Evolutionary conservation across 2,329 filamentous ascomycete species (phyloP).

Genomic region (Xylaria sp.): DNA sequence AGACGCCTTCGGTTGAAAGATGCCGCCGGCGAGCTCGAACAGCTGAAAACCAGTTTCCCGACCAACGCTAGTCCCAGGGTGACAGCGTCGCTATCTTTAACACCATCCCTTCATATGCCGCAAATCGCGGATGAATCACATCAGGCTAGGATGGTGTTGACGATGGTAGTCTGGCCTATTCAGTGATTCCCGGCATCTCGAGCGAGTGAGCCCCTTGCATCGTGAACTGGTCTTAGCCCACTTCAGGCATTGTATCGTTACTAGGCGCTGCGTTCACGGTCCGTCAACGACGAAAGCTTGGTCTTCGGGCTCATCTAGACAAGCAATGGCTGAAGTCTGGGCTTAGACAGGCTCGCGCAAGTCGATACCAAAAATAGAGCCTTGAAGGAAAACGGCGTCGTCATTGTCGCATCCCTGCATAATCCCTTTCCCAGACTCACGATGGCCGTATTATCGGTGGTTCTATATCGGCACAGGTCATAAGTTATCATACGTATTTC

Average conservation of each 20-base stretch:
- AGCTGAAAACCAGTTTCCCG: slow-evolving; percentile 12
- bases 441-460: slow-evolving; percentile 28
- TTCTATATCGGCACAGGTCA: slow-evolving; percentile 22
- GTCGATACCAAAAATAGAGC: slow-evolving; percentile 29
- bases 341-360: slow-evolving; percentile 18
- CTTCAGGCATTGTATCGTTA: neutral
- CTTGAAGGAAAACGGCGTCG: slow-evolving; percentile 15
- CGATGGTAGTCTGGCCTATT: slow-evolving; percentile 7
- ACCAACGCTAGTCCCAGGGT: slow-evolving; percentile 8
- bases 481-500: slow-evolving; percentile 21
- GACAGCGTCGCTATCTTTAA: slow-evolving; percentile 19
- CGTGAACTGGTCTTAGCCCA: slow-evolving; percentile 10
- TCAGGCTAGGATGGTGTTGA: slow-evolving; percentile 20
- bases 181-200: slow-evolving; percentile 20
- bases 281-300: slow-evolving; percentile 12
- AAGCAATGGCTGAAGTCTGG: slow-evolving; percentile 29
- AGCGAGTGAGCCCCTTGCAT: slow-evolving; percentile 12
- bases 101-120: slow-evolving; percentile 17
- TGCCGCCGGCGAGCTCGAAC: slow-evolving; percentile 8
- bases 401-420: slow-evolving; percentile 22
- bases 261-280: slow-evolving; percentile 9
- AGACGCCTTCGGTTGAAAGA: neutral
- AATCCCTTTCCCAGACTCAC: slow-evolving; percentile 11
- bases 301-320: slow-evolving; percentile 31
- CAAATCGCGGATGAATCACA: slow-evolving; percentile 22